A percentile compares a stretch with the other conserved stretches of the same genome.
These are phyloP conservation scores for Debaryomyces robertsiae DNA, from an alignment of 1,139 yeast genomes.

Conservation along the genomic window DNA sequence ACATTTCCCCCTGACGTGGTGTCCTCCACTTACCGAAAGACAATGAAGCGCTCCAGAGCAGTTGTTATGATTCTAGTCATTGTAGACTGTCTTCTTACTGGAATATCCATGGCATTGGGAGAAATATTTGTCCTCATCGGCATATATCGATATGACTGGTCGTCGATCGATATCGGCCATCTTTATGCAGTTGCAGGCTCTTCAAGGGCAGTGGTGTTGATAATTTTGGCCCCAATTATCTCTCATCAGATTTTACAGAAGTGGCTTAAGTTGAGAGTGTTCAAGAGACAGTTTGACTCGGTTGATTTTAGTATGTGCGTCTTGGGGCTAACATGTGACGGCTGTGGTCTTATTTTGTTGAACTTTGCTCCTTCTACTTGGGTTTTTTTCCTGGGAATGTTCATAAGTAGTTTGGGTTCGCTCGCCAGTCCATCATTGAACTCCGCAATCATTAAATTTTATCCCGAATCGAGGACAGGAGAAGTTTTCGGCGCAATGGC, in stretches of 20 bases:
- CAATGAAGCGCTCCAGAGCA: conserved; percentile 17
- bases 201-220: conserved; percentile 37
- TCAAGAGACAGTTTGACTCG: conserved; percentile 51
- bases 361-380: conserved; percentile 22
- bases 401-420: conserved; percentile 53
- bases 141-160: conserved; percentile 61
- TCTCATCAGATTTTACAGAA: conserved; percentile 31
- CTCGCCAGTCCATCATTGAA: conserved; percentile 36
- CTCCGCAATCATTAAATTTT: conserved; percentile 41
- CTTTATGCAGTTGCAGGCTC: conserved; percentile 58
- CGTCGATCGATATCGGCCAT: conserved; percentile 58
- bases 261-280: conserved; percentile 30
- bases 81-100: conserved; percentile 47
- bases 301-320: conserved; percentile 49
- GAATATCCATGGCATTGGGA: conserved; percentile 42
- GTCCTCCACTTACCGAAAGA: neutral
- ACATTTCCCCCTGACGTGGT: conserved; percentile 33
- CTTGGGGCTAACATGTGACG: conserved; percentile 38
- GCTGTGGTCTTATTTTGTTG: conserved; percentile 41
- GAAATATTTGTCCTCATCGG: conserved; percentile 59
- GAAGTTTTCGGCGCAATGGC: conserved; percentile 45
- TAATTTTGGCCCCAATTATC: conserved; percentile 38
- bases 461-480: conserved; percentile 42
- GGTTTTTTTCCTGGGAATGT: conserved; percentile 22
- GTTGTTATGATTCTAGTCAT: conserved; percentile 48